Evolutionary conservation across 257 asterid genomes (phyloP), one percentile per base, ranked within the genome.

Genomic region (Salvia splendens): DNA sequence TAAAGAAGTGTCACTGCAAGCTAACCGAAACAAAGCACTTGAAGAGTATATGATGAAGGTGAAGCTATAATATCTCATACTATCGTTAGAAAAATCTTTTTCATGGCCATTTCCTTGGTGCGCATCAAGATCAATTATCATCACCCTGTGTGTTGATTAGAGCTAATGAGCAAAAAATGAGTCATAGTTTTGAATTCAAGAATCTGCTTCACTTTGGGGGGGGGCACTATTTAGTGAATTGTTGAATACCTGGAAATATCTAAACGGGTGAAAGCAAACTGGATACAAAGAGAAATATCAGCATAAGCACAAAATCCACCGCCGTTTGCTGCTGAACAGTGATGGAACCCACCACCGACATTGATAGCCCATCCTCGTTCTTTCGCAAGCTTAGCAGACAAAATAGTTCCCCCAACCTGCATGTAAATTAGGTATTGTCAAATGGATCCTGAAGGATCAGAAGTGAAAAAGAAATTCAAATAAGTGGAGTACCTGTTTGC

Each of bases 61-160:
- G 12, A 68, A 58, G 76, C 14, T 2, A 64, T 52, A 66, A 64
- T 52, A 66, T 69, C 59, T 48, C 86, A 71, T 85, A 93, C 97
- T 76, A 80, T 93, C 97, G 59, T 70, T 67, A 17, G 87, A 75
- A 77, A 93, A 93, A 79, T 93, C 99, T 45, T 73, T 84, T 65
- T 86, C 97, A 71, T 93, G 99, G 64, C 99, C 97, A 17, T 93
- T 93, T 67, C 99, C 97, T 81, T 93, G 99, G 82, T 93, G 97
- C 20, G 97, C 99, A 80, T 93, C 99, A 69, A 93, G 97, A 82
- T 93, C 99, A 36, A 93, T 88, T 77, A 93, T 93, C 95, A 93
- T 83, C 74, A 84, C 95, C 87, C 99, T 90, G 84, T 69, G 68
- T 20, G 58, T 71, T 68, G 65, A 50, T 43, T 38, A 72, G 51